These are phyloP conservation scores for Diddensiella transvaalensis DNA, from an alignment of 805 yeast species.

Conservation along the genomic window DNA sequence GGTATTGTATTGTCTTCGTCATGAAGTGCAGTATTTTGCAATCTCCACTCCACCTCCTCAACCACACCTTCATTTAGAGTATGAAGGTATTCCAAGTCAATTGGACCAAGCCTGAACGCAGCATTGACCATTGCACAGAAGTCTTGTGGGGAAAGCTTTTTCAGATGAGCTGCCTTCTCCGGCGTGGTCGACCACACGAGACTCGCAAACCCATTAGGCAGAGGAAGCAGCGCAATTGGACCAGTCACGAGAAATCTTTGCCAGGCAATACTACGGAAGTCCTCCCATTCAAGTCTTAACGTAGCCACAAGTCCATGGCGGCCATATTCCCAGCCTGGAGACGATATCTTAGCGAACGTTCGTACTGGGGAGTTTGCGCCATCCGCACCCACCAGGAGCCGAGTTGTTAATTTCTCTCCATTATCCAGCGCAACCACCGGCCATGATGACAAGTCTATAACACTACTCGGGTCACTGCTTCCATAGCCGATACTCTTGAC, in stretches of 20 bases:
- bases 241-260: conserved; percentile 90
- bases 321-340: conserved; percentile 90
- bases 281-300: conserved; percentile 67
- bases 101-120: conserved; percentile 72
- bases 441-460: conserved; percentile 49
- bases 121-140: conserved; percentile 78
- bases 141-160: conserved; percentile 54
- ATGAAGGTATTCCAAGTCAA: conserved; percentile 72
- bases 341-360: conserved; percentile 70
- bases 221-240: conserved; percentile 86
- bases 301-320: conserved; percentile 93
- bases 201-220: conserved; percentile 83
- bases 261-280: conserved; percentile 75
- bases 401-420: conserved; percentile 61
- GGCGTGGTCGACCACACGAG: conserved; percentile 91
- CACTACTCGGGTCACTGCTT: neutral
- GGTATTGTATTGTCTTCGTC: conserved; percentile 63
- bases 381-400: conserved; percentile 91
- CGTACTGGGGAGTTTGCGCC: conserved; percentile 94
- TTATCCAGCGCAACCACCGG: conserved; percentile 66
- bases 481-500: conserved; percentile 51
- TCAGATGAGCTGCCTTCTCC: conserved; percentile 60
- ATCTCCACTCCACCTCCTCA: conserved; percentile 74
- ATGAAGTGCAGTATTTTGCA: conserved; percentile 41
- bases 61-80: conserved; percentile 43